Evolutionary conservation across 164 flowering plant genomes (phyloP).

Genomic region (Umbellularia californica): DNA sequence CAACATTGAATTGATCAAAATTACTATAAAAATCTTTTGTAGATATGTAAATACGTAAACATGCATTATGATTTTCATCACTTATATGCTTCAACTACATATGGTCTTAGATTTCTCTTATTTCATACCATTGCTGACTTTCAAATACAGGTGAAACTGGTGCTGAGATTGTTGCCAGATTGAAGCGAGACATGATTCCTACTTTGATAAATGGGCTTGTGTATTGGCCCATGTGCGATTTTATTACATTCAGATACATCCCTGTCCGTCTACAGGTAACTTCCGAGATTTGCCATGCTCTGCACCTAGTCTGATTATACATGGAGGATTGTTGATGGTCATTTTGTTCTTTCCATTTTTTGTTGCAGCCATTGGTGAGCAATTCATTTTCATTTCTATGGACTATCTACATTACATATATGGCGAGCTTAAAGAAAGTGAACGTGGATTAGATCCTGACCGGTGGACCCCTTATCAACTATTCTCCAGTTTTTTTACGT

Average conservation of each 20-base stretch:
- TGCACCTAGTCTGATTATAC: not conserved
- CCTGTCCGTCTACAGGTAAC: conserved; percentile 86
- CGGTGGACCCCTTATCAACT: conserved; percentile 1
- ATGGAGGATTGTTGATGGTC: conserved; percentile 3
- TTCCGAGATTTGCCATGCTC: not conserved
- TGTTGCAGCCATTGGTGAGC: conserved; percentile 69
- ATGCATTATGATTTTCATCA: too few species aligned
- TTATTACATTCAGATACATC: conserved; percentile 61
- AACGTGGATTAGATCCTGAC: conserved; percentile 7
- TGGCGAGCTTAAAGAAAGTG: conserved; percentile 75
- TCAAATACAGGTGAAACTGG: conserved; percentile 37
- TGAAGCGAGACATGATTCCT: conserved; percentile 80
- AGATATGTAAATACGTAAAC: too few species aligned
- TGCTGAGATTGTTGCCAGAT: conserved; percentile 60
- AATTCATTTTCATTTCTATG: conserved; percentile 77
- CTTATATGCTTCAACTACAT: not conserved
- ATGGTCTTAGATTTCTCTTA: not conserved
- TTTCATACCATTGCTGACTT: not conserved
- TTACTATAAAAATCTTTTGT: too few species aligned
- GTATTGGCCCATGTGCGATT: conserved; percentile 89
- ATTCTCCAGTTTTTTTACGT: not conserved
- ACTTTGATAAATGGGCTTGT: conserved; percentile 57
- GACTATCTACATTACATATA: conserved; percentile 87
- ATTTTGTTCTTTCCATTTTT: conserved; percentile 1
- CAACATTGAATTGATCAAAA: too few species aligned